Evolutionary conservation across 306 rosid genomes (phyloP), one percentile per base, ranked within the genome.

Genomic region (Echinosophora koreensis): DNA sequence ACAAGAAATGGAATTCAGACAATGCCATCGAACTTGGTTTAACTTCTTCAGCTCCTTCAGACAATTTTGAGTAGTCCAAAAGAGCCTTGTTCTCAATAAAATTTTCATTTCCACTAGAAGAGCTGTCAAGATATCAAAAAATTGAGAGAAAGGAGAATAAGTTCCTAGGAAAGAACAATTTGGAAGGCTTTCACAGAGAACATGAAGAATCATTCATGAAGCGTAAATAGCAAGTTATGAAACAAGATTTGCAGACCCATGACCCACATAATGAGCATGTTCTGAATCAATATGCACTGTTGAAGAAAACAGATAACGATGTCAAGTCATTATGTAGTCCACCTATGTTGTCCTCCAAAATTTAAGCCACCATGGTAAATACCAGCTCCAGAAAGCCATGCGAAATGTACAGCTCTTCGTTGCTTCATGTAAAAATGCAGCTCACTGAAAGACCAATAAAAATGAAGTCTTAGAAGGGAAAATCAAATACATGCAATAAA

Each of bases 311-410:
- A 51, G 47, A 44, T 30, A 62, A 58, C 4, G 28, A 66, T 37
- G 35, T 69, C 55, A 75, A 66, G 46, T 13, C 66, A 69, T 77
- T 10, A 41, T 81, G 76, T 82, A 90, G 52, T 73, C 63, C 83
- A 94, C 98, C 97, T 87, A 55, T 87, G 88, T 34, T 90, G 97
- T 49, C 90, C 88, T 72, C 98, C 98, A 85, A 95, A 95, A 71
- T 95, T 95, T 78, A 95, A 87, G 85, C 90, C 85, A 64, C 97
- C 98, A 15, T 95, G 91, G 89, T 95, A 95, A 67, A 92, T 92
- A 67, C 98, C 98, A 83, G 97, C 97, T 76, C 97, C 98, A 82
- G 97, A 95, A 79, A 95, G 98, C 98, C 98, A 95, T 64, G 97
- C 97, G 88, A 95, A 95, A 89, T 95, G 97, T 27, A 87, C 78